Base-by-base conservation (phyloP, 176 grass and related monocot species). In the Aegilops umbellulata region DNA sequence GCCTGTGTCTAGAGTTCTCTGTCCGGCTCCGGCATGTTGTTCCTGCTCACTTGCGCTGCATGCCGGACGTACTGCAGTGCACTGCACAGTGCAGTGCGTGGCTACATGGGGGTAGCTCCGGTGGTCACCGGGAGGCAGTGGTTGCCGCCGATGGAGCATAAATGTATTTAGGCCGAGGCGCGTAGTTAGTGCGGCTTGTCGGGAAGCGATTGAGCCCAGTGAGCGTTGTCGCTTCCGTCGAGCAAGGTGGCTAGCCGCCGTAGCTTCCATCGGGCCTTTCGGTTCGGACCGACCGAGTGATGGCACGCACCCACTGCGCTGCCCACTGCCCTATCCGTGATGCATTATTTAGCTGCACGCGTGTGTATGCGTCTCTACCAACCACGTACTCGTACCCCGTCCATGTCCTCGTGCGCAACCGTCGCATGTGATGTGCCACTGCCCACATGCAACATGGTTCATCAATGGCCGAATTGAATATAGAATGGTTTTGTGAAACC, bases 91-190 rank as follows among this genome's bases (percentile, higher is more conserved):
- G 30, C 27, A 20, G 12, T 6, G 38, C 11, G 12, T 4, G 38
- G 7, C 44, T 38, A 20, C 41, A 30, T 63, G 64, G 64, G 20
- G 67, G 65, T 26, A 23, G 10, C 35, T 51, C 47, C 47, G 34
- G 53, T 90, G 89, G 89, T 74, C 70, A 80, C 89, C 89, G 66
- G 60, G 35, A 65, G 34, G 80, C 38, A 39, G 87, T 29, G 6
- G 85, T 51, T 87, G 76, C 11, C 69, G 76, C 11, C 69, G 34
- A 42, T 1, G 1, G 16, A 13, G 31, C 32, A 57, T 90, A 74
- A 90, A 80, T 90, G 64, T 23, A 11, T 49, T 49, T 19, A 30
- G 88, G 23, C 72, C 64, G 17, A 70, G 34, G 19, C 5, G 41
- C 69, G 2, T 5, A 49, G 72, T 62, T 44, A 77, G 71, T 39